These are phyloP conservation scores for Aspergillus egyptiacus DNA, from an alignment of 495 filamentous ascomycete species.

Conservation along the genomic window DNA sequence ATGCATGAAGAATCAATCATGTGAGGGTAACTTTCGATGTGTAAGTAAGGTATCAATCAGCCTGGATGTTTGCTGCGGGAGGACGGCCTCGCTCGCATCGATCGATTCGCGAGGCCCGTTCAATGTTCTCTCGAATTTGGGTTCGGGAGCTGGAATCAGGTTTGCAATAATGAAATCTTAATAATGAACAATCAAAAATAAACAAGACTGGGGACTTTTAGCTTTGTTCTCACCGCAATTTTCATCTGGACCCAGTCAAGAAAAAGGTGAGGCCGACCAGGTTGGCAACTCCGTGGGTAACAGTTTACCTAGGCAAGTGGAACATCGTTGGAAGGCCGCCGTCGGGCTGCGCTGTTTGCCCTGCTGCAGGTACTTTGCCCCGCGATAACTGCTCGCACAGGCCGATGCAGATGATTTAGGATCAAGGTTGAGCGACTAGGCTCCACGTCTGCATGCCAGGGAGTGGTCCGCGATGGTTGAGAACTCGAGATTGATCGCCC, in stretches of 20 bases:
- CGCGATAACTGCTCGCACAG: slow-evolving; percentile 11
- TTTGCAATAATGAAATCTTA: background rate
- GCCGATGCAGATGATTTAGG: slow-evolving; percentile 11
- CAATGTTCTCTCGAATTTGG: background rate
- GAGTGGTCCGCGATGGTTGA: background rate
- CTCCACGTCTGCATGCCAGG: slow-evolving; percentile 8
- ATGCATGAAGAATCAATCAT: slow-evolving; percentile 42
- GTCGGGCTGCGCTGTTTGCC: slow-evolving; percentile 10
- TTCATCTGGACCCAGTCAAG: slow-evolving; percentile 8
- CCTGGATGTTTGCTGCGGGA: slow-evolving; percentile 11
- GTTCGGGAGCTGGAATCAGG: background rate
- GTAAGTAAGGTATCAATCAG: no score
- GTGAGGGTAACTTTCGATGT: slow-evolving; percentile 26
- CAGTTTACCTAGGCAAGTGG: slow-evolving; percentile 5
- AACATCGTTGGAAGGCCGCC: background rate
- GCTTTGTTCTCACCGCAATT: slow-evolving; percentile 18
- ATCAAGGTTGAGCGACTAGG: slow-evolving; percentile 12
- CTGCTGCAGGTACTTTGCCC: slow-evolving; percentile 16
- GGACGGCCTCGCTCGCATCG: slow-evolving; percentile 7
- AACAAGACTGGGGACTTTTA: slow-evolving; percentile 1
- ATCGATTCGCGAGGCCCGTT: background rate
- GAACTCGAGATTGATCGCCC: slow-evolving; percentile 4
- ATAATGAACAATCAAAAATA: background rate
- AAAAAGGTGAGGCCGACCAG: background rate
- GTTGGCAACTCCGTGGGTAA: slow-evolving; percentile 9